Evolutionary conservation across 2,329 filamentous ascomycete species (phyloP).

Genomic region (Beauveria medogensis): DNA sequence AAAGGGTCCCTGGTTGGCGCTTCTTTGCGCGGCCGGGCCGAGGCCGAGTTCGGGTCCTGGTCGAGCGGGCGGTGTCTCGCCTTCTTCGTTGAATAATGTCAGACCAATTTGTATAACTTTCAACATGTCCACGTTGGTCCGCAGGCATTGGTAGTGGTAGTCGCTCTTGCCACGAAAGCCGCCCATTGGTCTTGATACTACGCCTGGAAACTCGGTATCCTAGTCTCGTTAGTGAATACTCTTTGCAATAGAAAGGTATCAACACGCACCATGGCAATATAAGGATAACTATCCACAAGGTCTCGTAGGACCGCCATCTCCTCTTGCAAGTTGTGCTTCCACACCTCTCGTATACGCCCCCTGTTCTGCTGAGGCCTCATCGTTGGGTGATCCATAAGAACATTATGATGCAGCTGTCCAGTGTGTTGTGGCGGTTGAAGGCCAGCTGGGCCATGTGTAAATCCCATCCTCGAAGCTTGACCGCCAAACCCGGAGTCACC

Average conservation of each 20-base stretch:
- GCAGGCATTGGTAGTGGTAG: conserved; percentile 96
- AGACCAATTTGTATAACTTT: conserved; percentile 97
- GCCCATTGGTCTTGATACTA: conserved; percentile 91
- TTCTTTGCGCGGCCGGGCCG: conserved; percentile 29
- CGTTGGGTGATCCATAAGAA: conserved; percentile 34
- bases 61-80: conserved; percentile 72
- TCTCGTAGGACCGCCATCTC: conserved; percentile 82
- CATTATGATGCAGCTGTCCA: conserved; percentile 32
- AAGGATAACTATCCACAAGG: conserved; percentile 83
- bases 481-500: conserved; percentile 69
- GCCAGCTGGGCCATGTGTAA: conserved; percentile 54
- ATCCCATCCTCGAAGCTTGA: conserved; percentile 81
- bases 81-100: conserved; percentile 84
- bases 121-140: conserved; percentile 93
- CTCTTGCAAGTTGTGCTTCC: conserved; percentile 83
- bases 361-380: conserved; percentile 53
- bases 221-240: conserved; percentile 28
- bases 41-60: conserved; percentile 40
- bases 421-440: conserved; percentile 52
- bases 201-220: conserved; percentile 98
- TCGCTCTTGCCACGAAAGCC: conserved; percentile 91
- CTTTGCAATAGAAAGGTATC: not conserved
- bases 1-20: conserved; percentile 42
- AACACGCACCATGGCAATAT: conserved; percentile 78
- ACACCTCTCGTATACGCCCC: conserved; percentile 87